Conservation (phyloP, 257 asterid genomes). For the Dorcoceras hygrometricum region DNA sequence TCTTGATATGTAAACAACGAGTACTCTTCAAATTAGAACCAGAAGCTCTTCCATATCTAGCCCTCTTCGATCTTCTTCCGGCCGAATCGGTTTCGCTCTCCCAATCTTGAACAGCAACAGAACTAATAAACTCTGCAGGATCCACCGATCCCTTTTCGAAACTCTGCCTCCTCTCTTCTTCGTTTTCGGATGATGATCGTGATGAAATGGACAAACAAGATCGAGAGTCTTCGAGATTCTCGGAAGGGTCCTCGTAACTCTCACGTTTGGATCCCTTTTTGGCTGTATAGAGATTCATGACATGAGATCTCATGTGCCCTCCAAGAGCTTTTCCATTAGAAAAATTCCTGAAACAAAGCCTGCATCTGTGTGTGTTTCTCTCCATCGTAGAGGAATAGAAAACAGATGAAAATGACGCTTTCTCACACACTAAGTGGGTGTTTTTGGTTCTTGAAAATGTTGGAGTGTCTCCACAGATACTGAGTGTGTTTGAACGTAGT, state of each 20-base stretch:
- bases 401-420: background rate
- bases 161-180: constrained; percentile 6
- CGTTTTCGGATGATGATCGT: constrained; percentile 14
- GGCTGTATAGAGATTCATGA: constrained; percentile 36
- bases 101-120: constrained; percentile 44
- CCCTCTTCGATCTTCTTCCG: constrained; percentile 48
- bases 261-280: constrained; percentile 8
- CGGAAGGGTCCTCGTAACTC: background rate
- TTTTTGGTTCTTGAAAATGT: background rate
- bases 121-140: constrained; percentile 27
- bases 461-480: background rate
- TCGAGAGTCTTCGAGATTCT: background rate
- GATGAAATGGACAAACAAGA: constrained; percentile 28
- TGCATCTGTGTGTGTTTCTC: constrained; percentile 60
- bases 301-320: constrained; percentile 95
- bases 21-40: constrained; percentile 16
- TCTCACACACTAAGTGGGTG: constrained; percentile 27
- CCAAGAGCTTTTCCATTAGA: constrained; percentile 82
- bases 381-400: constrained; percentile 40
- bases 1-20: constrained; percentile 16
- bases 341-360: constrained; percentile 58
- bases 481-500: background rate
- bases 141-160: constrained; percentile 5
- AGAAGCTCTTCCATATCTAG: constrained; percentile 33
- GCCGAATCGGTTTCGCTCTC: constrained; percentile 64